Evolutionary conservation across 2,329 filamentous ascomycete genomes (phyloP).

Genomic region (Leptosphaerulina australis): DNA sequence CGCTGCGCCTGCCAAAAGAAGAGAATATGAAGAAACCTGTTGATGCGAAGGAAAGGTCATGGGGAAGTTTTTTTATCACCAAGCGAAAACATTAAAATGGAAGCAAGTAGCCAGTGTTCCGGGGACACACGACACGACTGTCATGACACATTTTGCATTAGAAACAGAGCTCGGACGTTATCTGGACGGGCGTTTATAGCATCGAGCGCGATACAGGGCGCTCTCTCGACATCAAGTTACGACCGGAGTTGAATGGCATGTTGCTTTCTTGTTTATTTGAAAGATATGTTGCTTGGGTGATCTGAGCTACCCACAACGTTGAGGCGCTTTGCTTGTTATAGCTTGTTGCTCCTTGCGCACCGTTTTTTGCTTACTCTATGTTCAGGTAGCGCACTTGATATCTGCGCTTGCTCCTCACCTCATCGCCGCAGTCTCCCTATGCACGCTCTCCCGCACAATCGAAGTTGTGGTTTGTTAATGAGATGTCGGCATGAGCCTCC

Average conservation of each 20-base stretch:
- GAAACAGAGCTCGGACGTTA: constrained; percentile 5
- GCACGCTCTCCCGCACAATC: no score
- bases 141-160: constrained; percentile 20
- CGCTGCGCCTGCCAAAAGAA: constrained; percentile 1
- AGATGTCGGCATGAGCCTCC: no score
- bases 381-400: no score
- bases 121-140: constrained; percentile 5
- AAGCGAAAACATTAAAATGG: neutral
- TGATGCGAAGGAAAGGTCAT: neutral
- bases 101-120: neutral
- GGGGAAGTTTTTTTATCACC: neutral
- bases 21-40: neutral
- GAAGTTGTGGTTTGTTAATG: no score
- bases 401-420: no score
- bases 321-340: neutral
- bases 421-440: no score
- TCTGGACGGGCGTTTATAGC: constrained; percentile 14
- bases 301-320: neutral
- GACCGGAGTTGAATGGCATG: constrained; percentile 4
- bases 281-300: constrained; percentile 2
- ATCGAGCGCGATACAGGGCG: constrained; percentile 8
- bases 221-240: constrained; percentile 1
- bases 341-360: neutral
- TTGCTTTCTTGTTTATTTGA: constrained; percentile 1
- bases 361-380: no score